A percentile compares a stretch with the other conserved stretches of the same genome.
Evolutionary conservation across 2,329 filamentous ascomycete species (phyloP).

Genomic region (Hirsutella thompsonii): DNA sequence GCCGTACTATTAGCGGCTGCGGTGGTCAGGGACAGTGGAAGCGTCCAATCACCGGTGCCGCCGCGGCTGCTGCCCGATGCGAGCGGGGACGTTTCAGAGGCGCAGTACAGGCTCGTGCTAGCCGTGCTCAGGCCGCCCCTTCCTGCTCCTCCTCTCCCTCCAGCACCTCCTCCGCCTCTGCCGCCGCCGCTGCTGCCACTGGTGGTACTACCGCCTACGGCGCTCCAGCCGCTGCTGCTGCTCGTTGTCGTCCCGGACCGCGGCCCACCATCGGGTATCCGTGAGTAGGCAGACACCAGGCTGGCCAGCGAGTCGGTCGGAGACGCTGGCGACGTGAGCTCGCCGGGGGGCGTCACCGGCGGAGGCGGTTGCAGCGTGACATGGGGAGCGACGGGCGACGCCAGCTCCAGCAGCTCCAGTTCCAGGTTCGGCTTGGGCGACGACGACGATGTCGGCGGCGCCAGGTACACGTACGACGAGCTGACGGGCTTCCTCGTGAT

Average conservation of each 20-base stretch:
- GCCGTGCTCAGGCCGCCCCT: not conserved
- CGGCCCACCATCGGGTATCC: slow-evolving; percentile 25
- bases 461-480: not conserved
- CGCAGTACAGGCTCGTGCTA: not conserved
- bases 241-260: no score
- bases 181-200: no score
- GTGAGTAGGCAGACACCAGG: slow-evolving; percentile 41
- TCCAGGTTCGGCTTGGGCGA: not conserved
- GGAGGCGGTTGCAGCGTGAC: slow-evolving; percentile 2
- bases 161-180: no score
- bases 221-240: not conserved
- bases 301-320: slow-evolving; percentile 39
- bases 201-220: not conserved
- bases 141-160: no score
- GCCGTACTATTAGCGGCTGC: no score
- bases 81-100: not conserved
- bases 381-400: not conserved
- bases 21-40: not conserved
- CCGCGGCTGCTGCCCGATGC: not conserved
- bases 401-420: not conserved
- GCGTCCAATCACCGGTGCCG: not conserved
- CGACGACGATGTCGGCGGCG: slow-evolving; percentile 1
- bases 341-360: slow-evolving; percentile 8
- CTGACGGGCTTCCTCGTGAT: no score
- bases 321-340: slow-evolving; percentile 17